phyloP scores from a whole-genome alignment of 2,329 filamentous ascomycete species.

The Graphiopsis chlorocephala region DNA sequence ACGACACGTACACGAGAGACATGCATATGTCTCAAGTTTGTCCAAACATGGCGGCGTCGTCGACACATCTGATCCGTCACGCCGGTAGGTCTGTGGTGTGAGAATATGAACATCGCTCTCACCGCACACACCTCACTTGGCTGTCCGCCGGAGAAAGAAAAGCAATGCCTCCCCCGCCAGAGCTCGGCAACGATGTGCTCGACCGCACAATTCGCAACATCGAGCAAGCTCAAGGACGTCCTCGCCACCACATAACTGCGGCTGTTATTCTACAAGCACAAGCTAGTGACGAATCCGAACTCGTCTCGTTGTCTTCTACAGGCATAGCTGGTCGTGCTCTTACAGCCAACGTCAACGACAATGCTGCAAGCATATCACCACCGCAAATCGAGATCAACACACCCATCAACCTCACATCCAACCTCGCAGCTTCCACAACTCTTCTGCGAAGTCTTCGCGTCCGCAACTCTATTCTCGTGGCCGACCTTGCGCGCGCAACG shows the following conservation, averaged over 20 bases:
- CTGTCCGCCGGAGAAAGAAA: background rate
- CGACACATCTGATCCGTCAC: background rate
- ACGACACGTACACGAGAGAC: slow-evolving; percentile 1
- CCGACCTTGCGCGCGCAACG: background rate
- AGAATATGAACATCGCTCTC: background rate
- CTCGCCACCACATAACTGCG: background rate
- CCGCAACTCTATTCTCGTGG: slow-evolving; percentile 3
- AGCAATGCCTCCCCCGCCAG: background rate
- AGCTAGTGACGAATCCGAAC: background rate
- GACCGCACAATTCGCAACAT: slow-evolving; percentile 8
- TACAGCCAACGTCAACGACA: background rate
- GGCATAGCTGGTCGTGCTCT: background rate
- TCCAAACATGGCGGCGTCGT: background rate
- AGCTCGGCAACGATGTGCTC: background rate
- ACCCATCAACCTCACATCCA: background rate
- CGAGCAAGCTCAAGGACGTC: background rate
- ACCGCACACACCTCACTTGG: background rate
- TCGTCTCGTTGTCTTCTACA: background rate
- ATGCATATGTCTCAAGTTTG: slow-evolving; percentile 2
- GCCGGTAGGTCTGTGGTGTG: background rate
- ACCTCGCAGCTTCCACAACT: background rate
- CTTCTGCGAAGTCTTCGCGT: background rate
- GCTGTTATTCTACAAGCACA: background rate
- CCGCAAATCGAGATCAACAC: background rate
- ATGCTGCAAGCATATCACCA: background rate